Evolutionary conservation across 169 alveolate species (phyloP).

Genomic region (Cryptosporidium ryanae): DNA sequence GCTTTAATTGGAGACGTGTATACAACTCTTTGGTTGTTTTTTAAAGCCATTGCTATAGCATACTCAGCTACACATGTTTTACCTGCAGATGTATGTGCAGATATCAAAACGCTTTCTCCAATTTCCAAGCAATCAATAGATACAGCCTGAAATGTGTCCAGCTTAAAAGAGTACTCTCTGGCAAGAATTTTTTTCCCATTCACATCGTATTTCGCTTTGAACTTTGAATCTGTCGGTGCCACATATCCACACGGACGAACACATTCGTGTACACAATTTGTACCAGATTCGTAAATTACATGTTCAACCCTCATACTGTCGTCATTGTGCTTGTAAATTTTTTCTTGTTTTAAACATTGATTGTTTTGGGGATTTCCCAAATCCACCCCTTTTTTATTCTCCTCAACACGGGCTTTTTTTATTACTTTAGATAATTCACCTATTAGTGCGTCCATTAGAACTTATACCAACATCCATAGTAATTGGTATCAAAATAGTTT

Average conservation of each 20-base stretch:
- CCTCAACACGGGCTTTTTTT: no score
- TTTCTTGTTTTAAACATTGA: no score
- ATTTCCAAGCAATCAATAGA: constrained; percentile 95
- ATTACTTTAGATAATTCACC: no score
- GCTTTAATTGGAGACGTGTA: constrained; percentile 99
- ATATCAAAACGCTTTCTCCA: constrained; percentile 96
- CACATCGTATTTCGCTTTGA: constrained; percentile 42
- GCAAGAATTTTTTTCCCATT: constrained; percentile 85
- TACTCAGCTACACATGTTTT: constrained; percentile 99
- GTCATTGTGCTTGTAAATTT: background rate
- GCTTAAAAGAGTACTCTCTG: constrained; percentile 89
- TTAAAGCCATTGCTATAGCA: constrained; percentile 97
- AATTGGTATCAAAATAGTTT: no score
- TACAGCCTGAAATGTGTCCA: constrained; percentile 96
- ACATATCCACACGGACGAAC: constrained; percentile 70
- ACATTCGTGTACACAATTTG: constrained; percentile 70
- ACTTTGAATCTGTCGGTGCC: constrained; percentile 65
- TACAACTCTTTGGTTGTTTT: constrained; percentile 96
- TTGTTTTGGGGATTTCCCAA: no score
- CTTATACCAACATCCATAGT: no score
- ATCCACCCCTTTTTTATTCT: no score
- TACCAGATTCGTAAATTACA: constrained; percentile 61
- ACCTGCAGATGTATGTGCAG: constrained; percentile 99
- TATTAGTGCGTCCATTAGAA: no score
- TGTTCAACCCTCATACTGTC: constrained; percentile 62